Evolutionary conservation across 2,329 filamentous ascomycete genomes (phyloP).

Genomic region (Dactylellina leptospora): DNA sequence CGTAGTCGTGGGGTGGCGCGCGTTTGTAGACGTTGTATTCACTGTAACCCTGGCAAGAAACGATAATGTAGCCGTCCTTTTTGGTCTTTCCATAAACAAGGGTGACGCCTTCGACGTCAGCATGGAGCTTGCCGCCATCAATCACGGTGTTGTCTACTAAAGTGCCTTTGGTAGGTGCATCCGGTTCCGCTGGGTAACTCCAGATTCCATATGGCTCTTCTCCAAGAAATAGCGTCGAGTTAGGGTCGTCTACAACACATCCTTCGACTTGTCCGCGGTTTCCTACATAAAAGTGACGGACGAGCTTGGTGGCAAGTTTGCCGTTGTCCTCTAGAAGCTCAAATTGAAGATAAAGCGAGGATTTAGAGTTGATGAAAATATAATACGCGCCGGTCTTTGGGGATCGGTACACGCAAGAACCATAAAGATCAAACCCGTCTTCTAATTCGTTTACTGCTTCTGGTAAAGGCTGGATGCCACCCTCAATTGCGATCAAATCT

Average conservation of each 20-base stretch:
- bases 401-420: constrained; percentile 66
- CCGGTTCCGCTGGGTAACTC: constrained; percentile 66
- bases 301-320: constrained; percentile 63
- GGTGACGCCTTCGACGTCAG: constrained; percentile 67
- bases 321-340: constrained; percentile 62
- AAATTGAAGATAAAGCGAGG: constrained; percentile 67
- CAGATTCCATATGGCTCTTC: constrained; percentile 67
- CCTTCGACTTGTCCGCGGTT: constrained; percentile 67
- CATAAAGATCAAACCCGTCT: constrained; percentile 64
- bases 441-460: constrained; percentile 58
- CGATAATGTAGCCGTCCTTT: constrained; percentile 65
- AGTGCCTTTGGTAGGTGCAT: constrained; percentile 59
- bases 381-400: constrained; percentile 64
- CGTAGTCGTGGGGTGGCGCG: constrained; percentile 64
- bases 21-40: constrained; percentile 66
- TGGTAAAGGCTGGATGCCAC: constrained; percentile 62
- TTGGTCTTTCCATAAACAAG: constrained; percentile 63
- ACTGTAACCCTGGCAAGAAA: constrained; percentile 67
- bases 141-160: constrained; percentile 61
- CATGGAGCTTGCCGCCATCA: constrained; percentile 64
- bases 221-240: constrained; percentile 65
- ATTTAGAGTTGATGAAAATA: constrained; percentile 67
- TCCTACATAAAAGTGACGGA: constrained; percentile 66
- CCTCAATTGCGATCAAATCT: constrained; percentile 61
- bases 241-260: constrained; percentile 66